Percentiles rank a stretch among this genome's conserved stretches.
Conservation (phyloP, 495 filamentous ascomycete species). For the Hypoxylon intermedium region DNA sequence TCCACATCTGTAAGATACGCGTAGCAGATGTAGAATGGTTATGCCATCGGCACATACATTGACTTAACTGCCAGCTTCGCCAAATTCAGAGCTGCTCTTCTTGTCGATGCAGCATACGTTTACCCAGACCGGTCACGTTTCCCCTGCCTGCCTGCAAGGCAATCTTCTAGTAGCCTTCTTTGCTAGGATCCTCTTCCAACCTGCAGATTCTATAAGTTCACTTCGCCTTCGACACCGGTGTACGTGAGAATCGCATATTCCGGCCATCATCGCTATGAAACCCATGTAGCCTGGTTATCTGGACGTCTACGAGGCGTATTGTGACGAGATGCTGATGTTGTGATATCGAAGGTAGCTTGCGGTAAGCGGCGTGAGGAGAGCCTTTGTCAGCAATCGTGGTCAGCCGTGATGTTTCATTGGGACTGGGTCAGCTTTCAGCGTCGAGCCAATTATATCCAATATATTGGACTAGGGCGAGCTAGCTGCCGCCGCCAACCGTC, state of each 20-base stretch:
- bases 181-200: slow-evolving; percentile 15
- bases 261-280: slow-evolving; percentile 27
- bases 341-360: not conserved
- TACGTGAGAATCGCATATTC: slow-evolving; percentile 50
- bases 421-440: not conserved
- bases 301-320: slow-evolving; percentile 37
- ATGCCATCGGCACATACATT: slow-evolving; percentile 58
- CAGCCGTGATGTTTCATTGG: not conserved
- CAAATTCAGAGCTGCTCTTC: slow-evolving; percentile 52
- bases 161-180: slow-evolving; percentile 44
- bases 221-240: slow-evolving; percentile 45
- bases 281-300: slow-evolving; percentile 24
- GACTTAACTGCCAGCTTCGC: slow-evolving; percentile 56
- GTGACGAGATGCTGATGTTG: not conserved
- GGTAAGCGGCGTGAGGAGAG: not conserved
- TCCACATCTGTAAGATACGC: slow-evolving; percentile 40
- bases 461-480: not conserved
- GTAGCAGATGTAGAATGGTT: slow-evolving; percentile 43
- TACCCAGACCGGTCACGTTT: slow-evolving; percentile 50
- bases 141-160: slow-evolving; percentile 41
- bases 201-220: slow-evolving; percentile 42
- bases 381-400: not conserved
- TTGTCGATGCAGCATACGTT: slow-evolving; percentile 60
- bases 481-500: not conserved
- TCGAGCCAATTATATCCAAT: not conserved